Conservation (phyloP, 768 basidiomycete genomes). For the Trametes maxima region DNA sequence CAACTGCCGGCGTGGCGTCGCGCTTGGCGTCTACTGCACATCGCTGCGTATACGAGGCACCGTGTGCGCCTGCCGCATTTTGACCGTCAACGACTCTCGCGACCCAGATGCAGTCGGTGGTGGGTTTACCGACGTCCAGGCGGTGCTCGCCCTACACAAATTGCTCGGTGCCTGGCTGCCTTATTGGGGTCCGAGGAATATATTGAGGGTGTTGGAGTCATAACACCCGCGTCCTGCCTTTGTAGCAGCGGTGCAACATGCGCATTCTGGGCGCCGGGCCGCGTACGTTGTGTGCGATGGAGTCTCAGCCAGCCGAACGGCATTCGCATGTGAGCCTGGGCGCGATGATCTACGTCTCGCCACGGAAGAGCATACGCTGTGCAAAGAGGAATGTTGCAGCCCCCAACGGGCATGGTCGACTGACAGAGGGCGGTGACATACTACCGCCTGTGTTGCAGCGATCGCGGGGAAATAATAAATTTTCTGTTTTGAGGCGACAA, state of each 20-base stretch:
- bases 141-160: constrained; percentile 1
- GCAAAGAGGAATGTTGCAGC: constrained; percentile 13
- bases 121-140: constrained; percentile 6
- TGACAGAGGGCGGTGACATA: constrained; percentile 15
- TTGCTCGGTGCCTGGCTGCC: constrained; percentile 9
- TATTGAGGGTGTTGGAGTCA: constrained; percentile 18
- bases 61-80: neutral
- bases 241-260: neutral
- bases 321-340: neutral
- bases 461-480: constrained; percentile 16
- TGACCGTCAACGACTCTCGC: neutral
- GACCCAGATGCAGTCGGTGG: neutral
- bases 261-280: neutral
- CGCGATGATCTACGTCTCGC: neutral
- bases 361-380: constrained; percentile 4
- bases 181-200: constrained; percentile 5
- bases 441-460: neutral
- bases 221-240: neutral
- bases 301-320: neutral
- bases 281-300: neutral
- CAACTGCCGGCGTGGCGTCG: constrained; percentile 20
- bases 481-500: constrained; percentile 17
- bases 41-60: neutral
- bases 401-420: constrained; percentile 16
- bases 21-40: neutral